Percentiles rank a stretch among this genome's conserved stretches.
phyloP scores from a whole-genome alignment of 208 protist species.

The Crithidia sp. region DNA sequence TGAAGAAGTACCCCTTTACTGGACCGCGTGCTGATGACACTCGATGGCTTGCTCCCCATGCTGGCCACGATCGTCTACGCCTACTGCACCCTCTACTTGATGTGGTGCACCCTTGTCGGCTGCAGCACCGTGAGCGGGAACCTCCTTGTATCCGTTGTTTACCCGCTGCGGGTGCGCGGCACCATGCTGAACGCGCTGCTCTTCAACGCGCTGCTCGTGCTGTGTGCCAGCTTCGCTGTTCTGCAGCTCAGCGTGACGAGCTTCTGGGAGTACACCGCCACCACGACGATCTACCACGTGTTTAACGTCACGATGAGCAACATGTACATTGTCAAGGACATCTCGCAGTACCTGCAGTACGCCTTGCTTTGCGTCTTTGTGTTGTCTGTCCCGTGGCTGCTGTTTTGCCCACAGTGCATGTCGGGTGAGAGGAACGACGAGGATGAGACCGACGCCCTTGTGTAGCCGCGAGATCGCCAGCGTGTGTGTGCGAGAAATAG shows the following conservation, averaged over 20 bases:
- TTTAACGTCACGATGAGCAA: conserved; percentile 57
- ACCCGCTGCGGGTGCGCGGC: conserved; percentile 74
- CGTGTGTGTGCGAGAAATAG: no score
- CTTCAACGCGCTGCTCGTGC: conserved; percentile 92
- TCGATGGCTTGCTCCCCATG: conserved; percentile 82
- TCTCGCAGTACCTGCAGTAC: conserved; percentile 63
- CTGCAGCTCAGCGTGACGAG: conserved; percentile 90
- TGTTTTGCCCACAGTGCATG: conserved; percentile 19
- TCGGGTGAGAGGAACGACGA: conserved; percentile 14
- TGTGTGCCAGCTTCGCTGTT: conserved; percentile 88
- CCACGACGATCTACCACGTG: conserved; percentile 54
- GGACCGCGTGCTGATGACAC: conserved; percentile 64
- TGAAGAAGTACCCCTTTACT: conserved; percentile 74
- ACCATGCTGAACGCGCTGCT: conserved; percentile 95
- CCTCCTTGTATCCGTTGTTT: conserved; percentile 70
- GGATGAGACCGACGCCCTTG: conserved; percentile 28
- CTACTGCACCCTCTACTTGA: conserved; percentile 88
- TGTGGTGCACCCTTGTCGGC: conserved; percentile 88
- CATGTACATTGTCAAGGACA: conserved; percentile 54
- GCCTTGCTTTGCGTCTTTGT: conserved; percentile 43
- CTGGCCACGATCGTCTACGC: conserved; percentile 88
- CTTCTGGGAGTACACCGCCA: conserved; percentile 77
- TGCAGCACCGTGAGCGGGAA: conserved; percentile 85
- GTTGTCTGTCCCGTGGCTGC: conserved; percentile 28
- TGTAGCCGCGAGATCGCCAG: conserved; percentile 6